Conservation (phyloP, 2,329 filamentous ascomycete genomes). For the Sarocladium kiliense region DNA sequence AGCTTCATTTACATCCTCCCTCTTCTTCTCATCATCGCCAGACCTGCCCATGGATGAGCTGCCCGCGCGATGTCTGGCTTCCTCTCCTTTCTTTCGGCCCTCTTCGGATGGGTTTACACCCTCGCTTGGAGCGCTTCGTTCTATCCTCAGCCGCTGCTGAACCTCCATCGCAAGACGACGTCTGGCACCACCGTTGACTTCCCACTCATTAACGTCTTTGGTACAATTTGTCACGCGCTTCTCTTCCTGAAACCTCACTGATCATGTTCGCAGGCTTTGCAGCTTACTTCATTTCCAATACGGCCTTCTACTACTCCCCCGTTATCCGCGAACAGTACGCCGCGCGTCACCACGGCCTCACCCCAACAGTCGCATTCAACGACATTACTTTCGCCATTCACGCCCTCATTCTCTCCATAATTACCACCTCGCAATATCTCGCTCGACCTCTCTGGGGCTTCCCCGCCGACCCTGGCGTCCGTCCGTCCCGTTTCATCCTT, state of each 20-base stretch:
- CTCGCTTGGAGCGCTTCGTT: constrained; percentile 82
- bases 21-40: constrained; percentile 13
- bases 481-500: constrained; percentile 55
- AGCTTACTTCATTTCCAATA: constrained; percentile 71
- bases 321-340: constrained; percentile 79
- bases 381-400: constrained; percentile 86
- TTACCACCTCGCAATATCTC: constrained; percentile 77
- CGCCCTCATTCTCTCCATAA: constrained; percentile 63
- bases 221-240: constrained; percentile 26
- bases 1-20: background rate
- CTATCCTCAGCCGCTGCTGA: constrained; percentile 84
- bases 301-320: constrained; percentile 72
- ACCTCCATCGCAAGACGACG: constrained; percentile 71
- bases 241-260: background rate
- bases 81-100: constrained; percentile 44
- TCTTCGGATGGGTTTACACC: constrained; percentile 73
- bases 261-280: constrained; percentile 51
- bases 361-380: constrained; percentile 83
- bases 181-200: constrained; percentile 85
- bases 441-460: constrained; percentile 71
- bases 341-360: constrained; percentile 65
- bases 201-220: constrained; percentile 65
- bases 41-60: background rate
- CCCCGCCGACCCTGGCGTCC: constrained; percentile 50
- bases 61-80: constrained; percentile 23